These are phyloP conservation scores for Suillus clintonianus DNA, from an alignment of 768 basidiomycete genomes.

Conservation along the genomic window DNA sequence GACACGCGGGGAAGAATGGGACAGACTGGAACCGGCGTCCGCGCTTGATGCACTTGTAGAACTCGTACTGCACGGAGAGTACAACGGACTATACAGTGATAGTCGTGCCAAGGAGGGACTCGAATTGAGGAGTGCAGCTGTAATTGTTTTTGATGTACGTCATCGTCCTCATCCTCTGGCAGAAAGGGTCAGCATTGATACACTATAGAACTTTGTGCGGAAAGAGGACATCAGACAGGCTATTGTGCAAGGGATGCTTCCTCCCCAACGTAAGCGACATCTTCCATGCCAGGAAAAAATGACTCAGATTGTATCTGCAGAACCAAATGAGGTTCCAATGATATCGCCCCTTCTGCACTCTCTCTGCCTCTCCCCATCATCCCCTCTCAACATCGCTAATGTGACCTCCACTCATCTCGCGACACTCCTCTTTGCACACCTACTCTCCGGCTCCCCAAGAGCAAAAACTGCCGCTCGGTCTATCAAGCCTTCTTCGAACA, in stretches of 20 bases:
- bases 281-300: not conserved
- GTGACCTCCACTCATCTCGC: constrained; percentile 74
- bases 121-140: constrained; percentile 75
- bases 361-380: constrained; percentile 62
- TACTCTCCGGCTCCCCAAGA: constrained; percentile 67
- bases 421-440: constrained; percentile 75
- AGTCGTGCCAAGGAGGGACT: constrained; percentile 66
- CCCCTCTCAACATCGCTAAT: constrained; percentile 56
- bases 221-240: constrained; percentile 70
- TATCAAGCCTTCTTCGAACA: constrained; percentile 54
- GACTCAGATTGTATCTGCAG: constrained; percentile 10
- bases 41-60: constrained; percentile 84
- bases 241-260: constrained; percentile 73
- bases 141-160: constrained; percentile 80
- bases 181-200: not conserved
- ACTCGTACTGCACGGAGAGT: constrained; percentile 85
- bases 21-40: constrained; percentile 77
- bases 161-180: not conserved
- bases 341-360: constrained; percentile 71
- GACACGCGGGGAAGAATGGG: constrained; percentile 91
- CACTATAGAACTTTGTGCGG: constrained; percentile 68
- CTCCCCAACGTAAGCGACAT: constrained; percentile 46
- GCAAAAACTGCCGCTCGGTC: constrained; percentile 65
- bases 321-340: constrained; percentile 39
- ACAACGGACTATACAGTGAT: constrained; percentile 63